Conservation (phyloP, 108 stramenopile species). For the Skeletonema menzelii region DNA sequence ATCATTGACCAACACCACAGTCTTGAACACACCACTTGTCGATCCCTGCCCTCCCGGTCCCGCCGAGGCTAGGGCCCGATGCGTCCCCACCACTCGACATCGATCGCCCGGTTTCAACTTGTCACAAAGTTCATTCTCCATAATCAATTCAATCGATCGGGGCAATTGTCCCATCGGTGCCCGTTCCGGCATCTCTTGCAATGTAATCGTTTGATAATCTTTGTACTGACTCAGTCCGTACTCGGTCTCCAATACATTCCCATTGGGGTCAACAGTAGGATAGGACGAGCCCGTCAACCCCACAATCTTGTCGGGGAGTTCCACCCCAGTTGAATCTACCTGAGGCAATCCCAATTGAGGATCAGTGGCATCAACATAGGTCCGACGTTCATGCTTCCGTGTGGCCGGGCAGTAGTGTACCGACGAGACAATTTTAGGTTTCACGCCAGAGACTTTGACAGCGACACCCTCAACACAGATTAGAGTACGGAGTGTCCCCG, state of each 20-base stretch:
- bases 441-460: constrained; percentile 75
- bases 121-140: constrained; percentile 95
- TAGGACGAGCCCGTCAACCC: constrained; percentile 84
- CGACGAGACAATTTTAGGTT: constrained; percentile 96
- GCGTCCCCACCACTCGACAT: constrained; percentile 89
- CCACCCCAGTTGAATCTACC: constrained; percentile 74
- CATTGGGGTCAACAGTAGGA: constrained; percentile 91
- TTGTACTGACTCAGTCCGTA: constrained; percentile 94
- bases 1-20: constrained; percentile 95
- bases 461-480: constrained; percentile 99
- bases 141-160: constrained; percentile 88
- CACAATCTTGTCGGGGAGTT: constrained; percentile 74
- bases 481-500: constrained; percentile 66
- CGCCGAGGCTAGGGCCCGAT: constrained; percentile 82
- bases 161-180: constrained; percentile 99
- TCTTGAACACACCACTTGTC: constrained; percentile 88
- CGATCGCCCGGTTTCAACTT: constrained; percentile 97
- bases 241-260: constrained; percentile 94
- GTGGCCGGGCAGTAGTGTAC: constrained; percentile 97
- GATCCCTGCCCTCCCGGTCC: constrained; percentile 40
- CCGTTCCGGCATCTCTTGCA: constrained; percentile 97
- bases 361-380: constrained; percentile 94
- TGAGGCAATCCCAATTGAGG: constrained; percentile 88
- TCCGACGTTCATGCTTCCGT: constrained; percentile 50
- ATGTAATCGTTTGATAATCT: constrained; percentile 95